phyloP scores from a whole-genome alignment of 129 eudicot genomes.

The Lactuca saligna region DNA sequence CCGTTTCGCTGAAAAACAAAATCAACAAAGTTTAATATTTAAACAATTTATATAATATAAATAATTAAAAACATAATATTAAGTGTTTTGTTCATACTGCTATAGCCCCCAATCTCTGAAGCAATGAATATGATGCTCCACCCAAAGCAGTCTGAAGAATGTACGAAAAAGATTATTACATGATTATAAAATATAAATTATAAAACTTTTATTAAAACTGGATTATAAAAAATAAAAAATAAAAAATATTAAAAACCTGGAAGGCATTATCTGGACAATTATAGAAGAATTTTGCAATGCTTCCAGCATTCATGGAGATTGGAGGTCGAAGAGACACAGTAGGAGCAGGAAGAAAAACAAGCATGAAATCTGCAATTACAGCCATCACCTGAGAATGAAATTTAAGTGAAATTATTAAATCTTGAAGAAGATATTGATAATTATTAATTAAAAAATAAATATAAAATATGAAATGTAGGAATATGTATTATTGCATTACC shows the following conservation, averaged over 20 bases:
- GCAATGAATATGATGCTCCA: constrained; percentile 70
- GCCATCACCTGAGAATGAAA: constrained; percentile 71
- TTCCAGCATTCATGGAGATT: constrained; percentile 64
- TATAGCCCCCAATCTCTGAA: constrained; percentile 79
- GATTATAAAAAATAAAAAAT: not conserved
- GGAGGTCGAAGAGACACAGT: constrained; percentile 90
- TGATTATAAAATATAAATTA: not conserved
- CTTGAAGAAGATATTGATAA: not conserved
- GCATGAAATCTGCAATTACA: constrained; percentile 94
- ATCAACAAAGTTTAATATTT: not conserved
- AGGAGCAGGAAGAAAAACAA: constrained; percentile 92
- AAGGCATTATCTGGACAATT: constrained; percentile 90
- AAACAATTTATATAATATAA: not conserved
- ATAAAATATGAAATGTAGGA: not conserved
- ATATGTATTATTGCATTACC: constrained; percentile 42
- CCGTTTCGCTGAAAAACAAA: constrained; percentile 73
- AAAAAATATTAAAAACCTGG: constrained; percentile 48
- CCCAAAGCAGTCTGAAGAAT: constrained; percentile 60
- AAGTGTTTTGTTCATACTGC: constrained; percentile 43
- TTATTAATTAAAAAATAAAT: too few relatives aligned
- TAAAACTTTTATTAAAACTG: not conserved
- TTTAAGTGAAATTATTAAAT: not conserved
- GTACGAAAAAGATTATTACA: not conserved
- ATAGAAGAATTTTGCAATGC: constrained; percentile 68
- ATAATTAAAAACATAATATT: not conserved